Percentiles rank a stretch among this genome's conserved stretches.
phyloP scores from a whole-genome alignment of 1,284 basidiomycete genomes.

The Pseudozyma hubeiensis region DNA sequence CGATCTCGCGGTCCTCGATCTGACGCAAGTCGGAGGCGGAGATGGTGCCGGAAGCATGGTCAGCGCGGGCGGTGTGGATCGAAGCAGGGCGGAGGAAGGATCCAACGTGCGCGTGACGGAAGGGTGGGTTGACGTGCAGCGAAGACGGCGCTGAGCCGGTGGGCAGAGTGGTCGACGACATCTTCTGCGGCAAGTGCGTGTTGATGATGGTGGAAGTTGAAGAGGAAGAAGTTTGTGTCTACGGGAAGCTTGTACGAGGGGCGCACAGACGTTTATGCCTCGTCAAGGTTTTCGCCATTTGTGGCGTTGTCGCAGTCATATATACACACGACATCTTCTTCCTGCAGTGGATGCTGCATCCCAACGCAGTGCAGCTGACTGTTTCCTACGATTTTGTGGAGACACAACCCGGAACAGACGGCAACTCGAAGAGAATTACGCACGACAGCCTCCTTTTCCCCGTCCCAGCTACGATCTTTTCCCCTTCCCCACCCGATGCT shows the following conservation, averaged over 20 bases:
- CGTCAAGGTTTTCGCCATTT: no score
- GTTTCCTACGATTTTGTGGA: not conserved
- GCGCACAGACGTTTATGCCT: no score
- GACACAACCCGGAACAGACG: conserved; percentile 21
- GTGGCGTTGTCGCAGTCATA: no score
- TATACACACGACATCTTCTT: no score
- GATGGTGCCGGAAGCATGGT: conserved; percentile 71
- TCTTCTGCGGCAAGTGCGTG: not conserved
- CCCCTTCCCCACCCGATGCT: not conserved
- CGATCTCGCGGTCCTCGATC: conserved; percentile 74
- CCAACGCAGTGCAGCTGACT: no score
- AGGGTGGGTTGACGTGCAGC: conserved; percentile 41
- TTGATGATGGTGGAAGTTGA: not conserved
- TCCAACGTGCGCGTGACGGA: conserved; percentile 48
- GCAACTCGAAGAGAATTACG: not conserved
- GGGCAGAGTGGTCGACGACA: conserved; percentile 30
- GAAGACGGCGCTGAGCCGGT: conserved; percentile 17
- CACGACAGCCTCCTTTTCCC: conserved; percentile 4
- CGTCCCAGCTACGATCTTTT: not conserved
- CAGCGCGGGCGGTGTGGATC: conserved; percentile 72
- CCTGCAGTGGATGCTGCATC: no score
- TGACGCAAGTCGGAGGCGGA: conserved; percentile 71
- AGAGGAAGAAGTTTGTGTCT: not conserved
- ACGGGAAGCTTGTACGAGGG: no score
- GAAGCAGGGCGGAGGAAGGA: conserved; percentile 73